Conservation (phyloP, 2,329 filamentous ascomycete species). For the Leptographium wingfieldii region DNA sequence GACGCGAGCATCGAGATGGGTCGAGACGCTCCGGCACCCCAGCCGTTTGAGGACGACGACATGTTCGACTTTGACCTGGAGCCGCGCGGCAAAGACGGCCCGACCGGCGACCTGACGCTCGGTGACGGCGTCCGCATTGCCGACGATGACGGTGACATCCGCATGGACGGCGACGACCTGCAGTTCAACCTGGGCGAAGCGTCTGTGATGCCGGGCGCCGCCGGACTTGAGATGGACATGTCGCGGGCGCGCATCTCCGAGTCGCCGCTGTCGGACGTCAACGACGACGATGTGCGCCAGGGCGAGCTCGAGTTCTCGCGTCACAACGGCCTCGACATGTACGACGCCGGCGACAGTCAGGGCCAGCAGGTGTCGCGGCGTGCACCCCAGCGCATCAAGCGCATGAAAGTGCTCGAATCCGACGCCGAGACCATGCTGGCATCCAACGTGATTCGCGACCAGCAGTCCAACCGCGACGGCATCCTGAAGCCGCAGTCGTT, state of each 20-base stretch:
- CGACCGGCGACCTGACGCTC: slow-evolving; percentile 41
- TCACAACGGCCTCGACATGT: slow-evolving; percentile 41
- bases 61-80: slow-evolving; percentile 50
- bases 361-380: slow-evolving; percentile 50
- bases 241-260: slow-evolving; percentile 52
- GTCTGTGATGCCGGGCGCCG: slow-evolving; percentile 40
- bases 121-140: slow-evolving; percentile 46
- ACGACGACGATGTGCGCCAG: slow-evolving; percentile 47
- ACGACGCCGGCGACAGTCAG: slow-evolving; percentile 46
- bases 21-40: slow-evolving; percentile 64
- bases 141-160: slow-evolving; percentile 51
- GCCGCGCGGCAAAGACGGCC: slow-evolving; percentile 42
- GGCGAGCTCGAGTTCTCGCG: slow-evolving; percentile 45
- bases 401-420: slow-evolving; percentile 69
- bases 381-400: slow-evolving; percentile 58
- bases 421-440: slow-evolving; percentile 71
- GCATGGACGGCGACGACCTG: slow-evolving; percentile 51
- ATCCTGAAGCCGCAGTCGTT: slow-evolving; percentile 77
- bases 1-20: slow-evolving; percentile 73
- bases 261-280: slow-evolving; percentile 57
- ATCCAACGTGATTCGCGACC: slow-evolving; percentile 66
- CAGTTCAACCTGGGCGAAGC: slow-evolving; percentile 50
- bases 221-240: slow-evolving; percentile 31
- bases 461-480: slow-evolving; percentile 73
- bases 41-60: slow-evolving; percentile 58